These are phyloP conservation scores for Diaporthe australafricana DNA, from an alignment of 2,329 filamentous ascomycete genomes.

Conservation along the genomic window DNA sequence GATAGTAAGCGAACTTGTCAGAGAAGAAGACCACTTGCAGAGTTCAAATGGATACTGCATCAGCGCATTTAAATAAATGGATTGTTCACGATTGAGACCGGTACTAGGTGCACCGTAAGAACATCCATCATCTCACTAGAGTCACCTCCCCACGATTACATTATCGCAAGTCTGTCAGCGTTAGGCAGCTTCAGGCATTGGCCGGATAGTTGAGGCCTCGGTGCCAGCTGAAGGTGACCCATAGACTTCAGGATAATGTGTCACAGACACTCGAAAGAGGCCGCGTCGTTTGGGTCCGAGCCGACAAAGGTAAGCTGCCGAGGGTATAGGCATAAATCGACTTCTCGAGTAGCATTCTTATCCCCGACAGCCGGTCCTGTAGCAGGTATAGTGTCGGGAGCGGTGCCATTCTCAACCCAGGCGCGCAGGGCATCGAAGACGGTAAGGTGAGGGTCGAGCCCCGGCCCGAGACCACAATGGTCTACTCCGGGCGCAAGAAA, in stretches of 20 bases:
- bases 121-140: not conserved
- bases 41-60: not conserved
- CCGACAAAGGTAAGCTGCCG: constrained; percentile 13
- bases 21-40: not conserved
- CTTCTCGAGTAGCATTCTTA: not conserved
- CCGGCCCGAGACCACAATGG: constrained; percentile 58
- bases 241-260: not conserved
- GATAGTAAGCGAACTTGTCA: not conserved
- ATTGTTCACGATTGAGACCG: not conserved
- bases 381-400: constrained; percentile 31
- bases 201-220: not conserved
- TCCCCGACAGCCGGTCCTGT: constrained; percentile 33
- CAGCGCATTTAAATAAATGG: not conserved
- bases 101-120: not conserved
- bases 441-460: constrained; percentile 48
- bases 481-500: constrained; percentile 63
- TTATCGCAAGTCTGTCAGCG: not conserved
- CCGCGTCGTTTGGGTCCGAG: constrained; percentile 13
- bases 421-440: constrained; percentile 35
- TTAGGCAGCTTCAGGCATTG: not conserved
- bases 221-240: not conserved
- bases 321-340: constrained; percentile 20
- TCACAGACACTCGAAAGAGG: constrained; percentile 14
- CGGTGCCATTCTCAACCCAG: constrained; percentile 41
- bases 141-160: not conserved